Percentiles rank a stretch among this genome's conserved stretches.
Evolutionary conservation across 2,329 filamentous ascomycete species (phyloP).

Genomic region (Calonectria henricotiae): DNA sequence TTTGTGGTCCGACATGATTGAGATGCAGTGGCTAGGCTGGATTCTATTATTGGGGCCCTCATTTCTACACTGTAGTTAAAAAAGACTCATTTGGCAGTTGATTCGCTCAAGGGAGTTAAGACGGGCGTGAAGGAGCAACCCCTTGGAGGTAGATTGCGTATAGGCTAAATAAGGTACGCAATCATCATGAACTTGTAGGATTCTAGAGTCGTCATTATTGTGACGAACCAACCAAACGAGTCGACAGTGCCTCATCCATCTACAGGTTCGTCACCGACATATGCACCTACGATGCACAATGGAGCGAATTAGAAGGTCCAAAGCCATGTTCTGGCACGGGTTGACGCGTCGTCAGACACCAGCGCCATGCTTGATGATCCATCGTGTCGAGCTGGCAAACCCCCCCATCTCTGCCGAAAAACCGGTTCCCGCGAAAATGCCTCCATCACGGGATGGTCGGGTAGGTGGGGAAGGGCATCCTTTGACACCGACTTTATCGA

Average conservation of each 20-base stretch:
- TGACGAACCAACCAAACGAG: neutral
- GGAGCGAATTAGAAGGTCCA: neutral
- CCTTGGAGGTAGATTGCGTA: neutral
- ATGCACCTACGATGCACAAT: neutral
- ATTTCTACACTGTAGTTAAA: neutral
- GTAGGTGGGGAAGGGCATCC: slow-evolving; percentile 1
- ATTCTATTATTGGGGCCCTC: slow-evolving; percentile 1
- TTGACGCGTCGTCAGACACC: slow-evolving; percentile 22
- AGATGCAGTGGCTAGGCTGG: neutral
- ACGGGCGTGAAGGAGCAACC: neutral
- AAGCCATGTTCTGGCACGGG: neutral
- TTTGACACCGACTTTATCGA: neutral
- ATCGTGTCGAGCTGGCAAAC: slow-evolving; percentile 17
- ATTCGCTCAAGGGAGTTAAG: neutral
- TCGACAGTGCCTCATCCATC: neutral
- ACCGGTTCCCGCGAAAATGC: slow-evolving; percentile 9
- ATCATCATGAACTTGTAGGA: neutral
- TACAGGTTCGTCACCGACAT: neutral
- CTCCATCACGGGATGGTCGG: slow-evolving; percentile 19
- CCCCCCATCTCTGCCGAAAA: slow-evolving; percentile 3
- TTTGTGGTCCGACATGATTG: neutral
- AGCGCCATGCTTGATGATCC: slow-evolving; percentile 11
- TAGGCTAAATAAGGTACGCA: neutral
- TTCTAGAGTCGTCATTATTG: neutral
- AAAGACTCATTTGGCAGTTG: neutral